Base-by-base conservation (phyloP, 371 early-diverging fungal genomes). In the Circinella umbellata region DNA sequence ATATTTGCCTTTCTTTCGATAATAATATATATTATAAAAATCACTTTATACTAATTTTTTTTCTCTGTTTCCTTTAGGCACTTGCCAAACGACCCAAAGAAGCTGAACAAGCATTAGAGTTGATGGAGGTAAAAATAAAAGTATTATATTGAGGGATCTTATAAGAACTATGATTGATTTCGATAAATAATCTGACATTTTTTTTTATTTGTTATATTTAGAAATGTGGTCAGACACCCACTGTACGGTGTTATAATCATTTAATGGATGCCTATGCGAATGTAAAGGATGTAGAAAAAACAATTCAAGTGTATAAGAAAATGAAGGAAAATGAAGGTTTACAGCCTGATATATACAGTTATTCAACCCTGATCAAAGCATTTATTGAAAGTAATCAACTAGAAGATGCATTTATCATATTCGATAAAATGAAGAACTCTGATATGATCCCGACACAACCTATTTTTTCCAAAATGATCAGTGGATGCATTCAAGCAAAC, bases 181-280 rank as follows among this genome's bases (percentile, higher is more conserved):
- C 27, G 42, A 38, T 20, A 17, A 27, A 10, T 3, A 11, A 71
- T 10, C 6, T 37, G 11, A 42, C 62, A 39, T 39, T 15, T 11
- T 18, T 35, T 37, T 27, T 27, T 27, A 61, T 35, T 61, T 53
- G 18, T 59, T 27, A 59, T 67, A 27, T 27, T 27, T 27, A 79
- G 73, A 71, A 89, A 60, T 79, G 86, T 15, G 89, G 90, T 6
- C 61, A 91, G 11, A 67, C 80, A 69, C 94, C 95, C 5, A 89
- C 88, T 68, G 70, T 89, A 42, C 76, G 84, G 39, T 88, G 93
- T 0, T 90, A 89, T 74, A 91, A 89, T 69, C 85, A 92, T 64
- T 83, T 97, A 49, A 86, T 96, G 78, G 88, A 94, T 72, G 93
- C 94, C 0, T 93, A 95, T 74, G 90, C 92, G 11, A 89, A 88